phyloP scores from a whole-genome alignment of 2,329 filamentous ascomycete genomes.

The Lithohypha guttulata region DNA sequence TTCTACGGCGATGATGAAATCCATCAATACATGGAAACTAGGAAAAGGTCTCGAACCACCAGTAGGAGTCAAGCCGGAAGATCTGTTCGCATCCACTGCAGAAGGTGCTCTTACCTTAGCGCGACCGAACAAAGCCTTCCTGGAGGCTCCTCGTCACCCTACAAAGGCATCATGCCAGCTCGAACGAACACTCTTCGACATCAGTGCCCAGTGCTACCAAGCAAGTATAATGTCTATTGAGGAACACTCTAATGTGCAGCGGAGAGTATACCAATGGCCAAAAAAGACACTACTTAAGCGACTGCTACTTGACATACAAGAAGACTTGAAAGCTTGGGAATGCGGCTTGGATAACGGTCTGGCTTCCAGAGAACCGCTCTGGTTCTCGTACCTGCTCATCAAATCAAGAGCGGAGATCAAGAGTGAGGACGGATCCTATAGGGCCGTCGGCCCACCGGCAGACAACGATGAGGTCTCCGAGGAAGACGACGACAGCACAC shows the following conservation, averaged over 20 bases:
- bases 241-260: not conserved
- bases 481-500: no score
- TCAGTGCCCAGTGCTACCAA: not conserved
- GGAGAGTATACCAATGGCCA: not conserved
- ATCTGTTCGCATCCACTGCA: not conserved
- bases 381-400: not conserved
- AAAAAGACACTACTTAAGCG: not conserved
- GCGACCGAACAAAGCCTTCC: not conserved
- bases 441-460: no score
- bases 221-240: not conserved
- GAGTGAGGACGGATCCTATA: no score
- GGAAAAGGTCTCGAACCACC: not conserved
- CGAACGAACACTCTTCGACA: not conserved
- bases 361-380: not conserved
- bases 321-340: not conserved
- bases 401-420: not conserved
- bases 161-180: not conserved
- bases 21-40: not conserved
- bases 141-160: not conserved
- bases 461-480: no score
- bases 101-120: not conserved
- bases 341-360: not conserved
- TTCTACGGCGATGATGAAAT: constrained; percentile 12
- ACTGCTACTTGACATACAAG: not conserved
- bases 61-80: not conserved